phyloP scores from a whole-genome alignment of 768 basidiomycete genomes.

The Boletus huronensis region DNA sequence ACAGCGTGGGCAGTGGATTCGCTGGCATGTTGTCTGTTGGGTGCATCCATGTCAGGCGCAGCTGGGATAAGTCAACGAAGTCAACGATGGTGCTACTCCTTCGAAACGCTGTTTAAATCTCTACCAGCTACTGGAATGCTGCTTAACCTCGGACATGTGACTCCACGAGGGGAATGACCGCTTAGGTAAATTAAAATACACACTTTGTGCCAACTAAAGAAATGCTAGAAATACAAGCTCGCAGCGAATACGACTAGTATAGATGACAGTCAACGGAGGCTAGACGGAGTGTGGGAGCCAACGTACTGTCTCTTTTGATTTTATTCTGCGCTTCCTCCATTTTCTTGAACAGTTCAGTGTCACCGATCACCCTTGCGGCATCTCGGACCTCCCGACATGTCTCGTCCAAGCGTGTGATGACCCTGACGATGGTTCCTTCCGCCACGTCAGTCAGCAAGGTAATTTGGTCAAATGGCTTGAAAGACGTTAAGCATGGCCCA shows the following conservation, averaged over 20 bases:
- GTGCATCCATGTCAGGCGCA: slow-evolving; percentile 13
- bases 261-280: slow-evolving; percentile 7
- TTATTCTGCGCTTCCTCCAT: slow-evolving; percentile 94
- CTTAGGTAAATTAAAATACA: background rate
- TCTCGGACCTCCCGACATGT: slow-evolving; percentile 96
- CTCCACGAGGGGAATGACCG: background rate
- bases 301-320: slow-evolving; percentile 95
- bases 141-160: background rate
- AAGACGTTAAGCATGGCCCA: background rate
- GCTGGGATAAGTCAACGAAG: slow-evolving; percentile 1
- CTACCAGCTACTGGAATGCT: slow-evolving; percentile 22
- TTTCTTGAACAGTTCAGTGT: slow-evolving; percentile 92
- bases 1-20: slow-evolving; percentile 1
- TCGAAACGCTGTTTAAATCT: slow-evolving; percentile 16
- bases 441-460: slow-evolving; percentile 89
- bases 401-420: slow-evolving; percentile 94
- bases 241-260: slow-evolving; percentile 77
- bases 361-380: slow-evolving; percentile 95
- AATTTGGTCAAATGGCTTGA: slow-evolving; percentile 93
- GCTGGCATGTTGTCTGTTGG: background rate
- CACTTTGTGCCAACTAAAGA: background rate
- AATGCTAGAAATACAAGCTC: slow-evolving; percentile 73
- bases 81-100: background rate
- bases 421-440: slow-evolving; percentile 95
- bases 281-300: background rate